Base-by-base conservation (phyloP, 768 basidiomycete genomes). In the Antrodiella citrinella region DNA sequence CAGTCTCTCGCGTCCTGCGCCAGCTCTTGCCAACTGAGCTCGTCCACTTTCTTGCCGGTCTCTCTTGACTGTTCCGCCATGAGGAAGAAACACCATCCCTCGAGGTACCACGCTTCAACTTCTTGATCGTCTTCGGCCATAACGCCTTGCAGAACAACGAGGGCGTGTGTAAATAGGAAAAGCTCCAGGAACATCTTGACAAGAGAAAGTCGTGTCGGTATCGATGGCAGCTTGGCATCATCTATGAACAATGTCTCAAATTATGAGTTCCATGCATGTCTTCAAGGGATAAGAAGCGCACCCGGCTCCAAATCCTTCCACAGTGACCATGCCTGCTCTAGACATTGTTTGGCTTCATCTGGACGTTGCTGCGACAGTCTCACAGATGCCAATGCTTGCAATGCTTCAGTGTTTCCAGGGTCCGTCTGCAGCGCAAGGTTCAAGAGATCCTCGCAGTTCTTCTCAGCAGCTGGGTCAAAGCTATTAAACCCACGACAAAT, bases 11-110 rank as follows among this genome's bases (percentile, higher is more conserved):
- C 71, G 61, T 93, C 89, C 49, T 75, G 78, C 4, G 80, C 85
- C 42, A 92, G 79, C 54, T 93, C 90, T 61, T 86, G 74, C 80
- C 84, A 87, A 3, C 76, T 77, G 54, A 85, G 58, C 15, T 75
- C 79, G 26, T 65, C 72, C 3, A 72, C 53, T 15, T 57, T 61
- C 30, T 65, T 74, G 18, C 72, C 73, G 11, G 67, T 75, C 57
- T 84, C 81, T 53, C 78, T 74, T 5, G 79, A 80, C 52, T 84
- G 77, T 63, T 87, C 84, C 0, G 81, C 77, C 78, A 88, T 82
- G 43, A 94, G 69, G 70, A 82, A 91, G 73, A 89, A 91, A 55
- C 87, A 86, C 91, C 91, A 96, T 48, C 91, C 92, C 66, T 94
- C 91, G 23, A 95, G 78, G 62, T 95, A 95, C 84, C 92, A 94